Base-by-base conservation (phyloP, 2,329 filamentous ascomycete species). In the Balansia obtecta region DNA sequence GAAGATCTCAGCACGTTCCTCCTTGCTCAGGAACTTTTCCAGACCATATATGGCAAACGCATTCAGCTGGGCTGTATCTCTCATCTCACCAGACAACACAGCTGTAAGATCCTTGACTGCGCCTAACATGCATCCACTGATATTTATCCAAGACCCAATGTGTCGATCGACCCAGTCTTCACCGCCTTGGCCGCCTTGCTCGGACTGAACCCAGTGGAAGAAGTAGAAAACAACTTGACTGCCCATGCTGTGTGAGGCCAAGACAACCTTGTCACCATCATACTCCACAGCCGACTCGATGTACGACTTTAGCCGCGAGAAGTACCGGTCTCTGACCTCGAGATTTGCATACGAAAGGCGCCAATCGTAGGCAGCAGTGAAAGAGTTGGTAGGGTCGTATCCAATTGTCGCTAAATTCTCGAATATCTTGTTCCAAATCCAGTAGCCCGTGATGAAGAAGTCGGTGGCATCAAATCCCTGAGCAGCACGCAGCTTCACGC, bases 371-470 rank as follows among this genome's bases (percentile, higher is more conserved):
- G 82, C 78, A 1, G 82, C 82, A 0, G 81, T 85, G 59, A 77
- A 85, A 2, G 80, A 82, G 59, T 82, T 85, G 33, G 79, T 83
- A 22, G 93, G 91, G 62, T 98, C 93, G 65, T 98, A 98, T 13
- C 93, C 93, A 52, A 98, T 86, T 0, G 89, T 93, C 0, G 93
- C 93, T 48, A 98, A 73, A 61, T 98, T 98, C 69, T 98, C 93
- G 46, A 98, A 75, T 53, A 98, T 96, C 69, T 97, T 97, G 70
- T 88, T 96, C 90, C 90, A 96, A 53, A 98, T 97, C 93, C 93
- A 98, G 69, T 98, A 98, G 10, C 82, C 82, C 0, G 82, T 85
- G 54, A 86, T 85, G 67, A 94, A 93, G 71, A 98, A 98, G 68
- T 98, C 93, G 11, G 93, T 90, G 2, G 93, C 93, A 67, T 98